phyloP scores from a whole-genome alignment of 805 yeast species.

The Lipomyces japonicus region DNA sequence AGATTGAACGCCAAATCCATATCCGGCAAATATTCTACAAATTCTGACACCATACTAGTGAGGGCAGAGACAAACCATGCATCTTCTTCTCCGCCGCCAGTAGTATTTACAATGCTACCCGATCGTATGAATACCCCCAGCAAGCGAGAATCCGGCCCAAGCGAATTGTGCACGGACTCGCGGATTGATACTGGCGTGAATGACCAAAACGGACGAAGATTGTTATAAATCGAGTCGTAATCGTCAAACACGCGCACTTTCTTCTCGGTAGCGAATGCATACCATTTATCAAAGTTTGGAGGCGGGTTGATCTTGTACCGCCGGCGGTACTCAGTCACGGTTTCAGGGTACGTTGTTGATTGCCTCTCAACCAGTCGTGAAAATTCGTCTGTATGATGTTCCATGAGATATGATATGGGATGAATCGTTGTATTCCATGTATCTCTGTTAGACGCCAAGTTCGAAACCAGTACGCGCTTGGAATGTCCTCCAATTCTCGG shows the following conservation, averaged over 20 bases:
- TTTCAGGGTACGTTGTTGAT: constrained; percentile 28
- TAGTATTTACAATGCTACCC: constrained; percentile 21
- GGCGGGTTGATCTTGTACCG: constrained; percentile 29
- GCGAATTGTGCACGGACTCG: constrained; percentile 18
- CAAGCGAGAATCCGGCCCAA: constrained; percentile 19
- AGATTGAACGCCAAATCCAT: constrained; percentile 31
- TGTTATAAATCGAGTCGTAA: constrained; percentile 25
- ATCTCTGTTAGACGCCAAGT: not conserved
- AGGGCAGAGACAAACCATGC: constrained; percentile 25
- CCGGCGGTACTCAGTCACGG: constrained; percentile 20
- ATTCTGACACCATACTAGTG: constrained; percentile 19
- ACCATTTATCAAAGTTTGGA: constrained; percentile 32
- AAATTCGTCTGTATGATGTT: constrained; percentile 5
- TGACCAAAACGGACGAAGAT: constrained; percentile 31
- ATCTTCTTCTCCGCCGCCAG: constrained; percentile 18
- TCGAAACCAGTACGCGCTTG: constrained; percentile 12
- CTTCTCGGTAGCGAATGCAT: constrained; percentile 24
- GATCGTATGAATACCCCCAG: constrained; percentile 23
- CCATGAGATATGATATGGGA: constrained; percentile 26
- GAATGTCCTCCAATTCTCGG: constrained; percentile 20
- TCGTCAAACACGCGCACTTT: constrained; percentile 26
- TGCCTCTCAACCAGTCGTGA: constrained; percentile 14
- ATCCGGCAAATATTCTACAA: constrained; percentile 30
- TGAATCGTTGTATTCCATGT: constrained; percentile 28
- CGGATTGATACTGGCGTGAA: constrained; percentile 25